Conservation (phyloP, 441 rosid genomes). For the Jatropha podagrica region DNA sequence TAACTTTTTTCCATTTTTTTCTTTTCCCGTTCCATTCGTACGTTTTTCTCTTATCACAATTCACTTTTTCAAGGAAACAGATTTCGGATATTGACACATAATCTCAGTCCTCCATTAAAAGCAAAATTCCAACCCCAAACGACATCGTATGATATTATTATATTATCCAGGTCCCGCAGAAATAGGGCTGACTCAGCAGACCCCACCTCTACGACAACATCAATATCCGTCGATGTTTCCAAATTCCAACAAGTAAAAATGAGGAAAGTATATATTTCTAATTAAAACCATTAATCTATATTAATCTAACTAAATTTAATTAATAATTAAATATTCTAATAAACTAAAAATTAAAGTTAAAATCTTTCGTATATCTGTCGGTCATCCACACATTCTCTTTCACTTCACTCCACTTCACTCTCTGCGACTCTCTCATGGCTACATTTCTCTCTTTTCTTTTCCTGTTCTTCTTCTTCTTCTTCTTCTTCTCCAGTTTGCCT, state of each 20-base stretch:
- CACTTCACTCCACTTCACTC: slow-evolving; percentile 40
- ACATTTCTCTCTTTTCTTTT: background rate
- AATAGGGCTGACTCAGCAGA: slow-evolving; percentile 5
- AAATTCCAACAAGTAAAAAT: background rate
- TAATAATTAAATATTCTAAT: background rate
- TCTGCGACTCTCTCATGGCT: slow-evolving; percentile 22
- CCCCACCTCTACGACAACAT: background rate
- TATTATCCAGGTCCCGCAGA: background rate
- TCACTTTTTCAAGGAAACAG: background rate
- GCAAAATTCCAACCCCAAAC: background rate
- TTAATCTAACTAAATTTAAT: background rate
- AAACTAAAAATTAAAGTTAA: background rate
- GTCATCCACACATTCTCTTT: slow-evolving; percentile 19
- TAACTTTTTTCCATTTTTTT: background rate
- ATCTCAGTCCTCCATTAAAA: background rate
- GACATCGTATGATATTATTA: background rate
- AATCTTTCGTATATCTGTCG: slow-evolving; percentile 19
- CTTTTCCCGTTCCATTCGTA: background rate
- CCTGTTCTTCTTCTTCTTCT: background rate
- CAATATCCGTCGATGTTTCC: background rate
- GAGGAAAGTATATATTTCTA: background rate
- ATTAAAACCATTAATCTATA: background rate
- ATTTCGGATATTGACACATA: background rate
- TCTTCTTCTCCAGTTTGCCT: background rate
- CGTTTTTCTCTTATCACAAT: background rate